Evolutionary conservation across 192 early-diverging fungal species (phyloP), one percentile per base, ranked within the genome.

Genomic region (Backusella australiensis): DNA sequence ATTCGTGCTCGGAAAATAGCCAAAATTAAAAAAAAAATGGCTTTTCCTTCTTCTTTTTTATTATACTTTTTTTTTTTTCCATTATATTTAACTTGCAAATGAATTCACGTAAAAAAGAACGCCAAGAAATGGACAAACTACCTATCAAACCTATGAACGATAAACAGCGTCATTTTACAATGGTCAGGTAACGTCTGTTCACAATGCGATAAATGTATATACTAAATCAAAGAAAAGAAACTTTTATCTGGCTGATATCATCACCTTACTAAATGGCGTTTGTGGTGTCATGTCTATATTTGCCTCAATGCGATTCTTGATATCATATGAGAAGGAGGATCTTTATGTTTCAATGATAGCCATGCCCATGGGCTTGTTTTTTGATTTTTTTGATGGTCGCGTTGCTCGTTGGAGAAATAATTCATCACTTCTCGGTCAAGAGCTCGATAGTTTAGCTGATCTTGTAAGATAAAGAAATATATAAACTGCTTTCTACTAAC

Each of bases 361-460:
- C 49, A 90, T 94, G 52, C 88, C 90, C 1, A 68, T 82, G 38
- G 93, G 91, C 26, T 88, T 90, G 32, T 67, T 89, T 12, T 90
- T 94, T 76, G 91, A 92, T 83, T 86, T 90, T 79, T 83, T 90
- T 74, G 95, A 91, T 78, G 93, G 89, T 26, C 93, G 88, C 74
- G 90, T 96, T 38, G 94, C 94, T 4, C 89, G 95, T 35, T 96
- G 93, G 93, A 81, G 89, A 69, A 83, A 89, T 9, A 85, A 88
- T 15, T 81, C 85, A 41, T 92, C 90, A 9, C 82, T 92, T 56
- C 82, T 97, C 21, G 95, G 95, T 35, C 94, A 96, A 72, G 95
- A 97, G 79, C 83, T 97, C 12, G 95, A 97, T 79, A 93, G 91
- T 11, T 83, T 97, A 69, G 91, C 95, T 19, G 95, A 97, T 79